These are phyloP conservation scores for Platanthera zijinensis DNA, from an alignment of 106 monocot species.

Conservation along the genomic window DNA sequence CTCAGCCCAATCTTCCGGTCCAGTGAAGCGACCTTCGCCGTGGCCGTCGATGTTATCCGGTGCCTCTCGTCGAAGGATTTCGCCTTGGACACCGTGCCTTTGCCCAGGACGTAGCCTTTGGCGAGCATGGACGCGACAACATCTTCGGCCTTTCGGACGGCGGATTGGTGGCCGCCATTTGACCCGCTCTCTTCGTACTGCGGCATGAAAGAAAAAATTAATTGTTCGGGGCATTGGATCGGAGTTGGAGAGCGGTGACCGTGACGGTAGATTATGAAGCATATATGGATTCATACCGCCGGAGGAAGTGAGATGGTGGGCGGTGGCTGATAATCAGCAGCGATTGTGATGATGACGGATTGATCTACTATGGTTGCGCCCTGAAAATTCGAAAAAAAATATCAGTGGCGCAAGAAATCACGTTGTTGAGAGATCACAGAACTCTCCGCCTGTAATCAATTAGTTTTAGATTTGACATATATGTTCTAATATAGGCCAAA, in stretches of 20 bases:
- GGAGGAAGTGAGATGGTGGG: slow-evolving; percentile 6
- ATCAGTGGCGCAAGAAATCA: background rate
- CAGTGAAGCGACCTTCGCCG: slow-evolving; percentile 33
- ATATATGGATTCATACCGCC: slow-evolving; percentile 4
- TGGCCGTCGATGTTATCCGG: slow-evolving; percentile 43
- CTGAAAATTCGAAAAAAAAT: slow-evolving; percentile 15
- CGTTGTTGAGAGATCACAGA: no score
- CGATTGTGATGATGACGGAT: slow-evolving; percentile 46
- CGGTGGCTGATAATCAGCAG: slow-evolving; percentile 43
- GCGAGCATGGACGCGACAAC: slow-evolving; percentile 56
- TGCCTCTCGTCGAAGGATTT: slow-evolving; percentile 54
- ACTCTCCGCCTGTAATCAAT: no score
- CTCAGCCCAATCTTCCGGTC: slow-evolving; percentile 53
- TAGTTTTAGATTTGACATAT: no score
- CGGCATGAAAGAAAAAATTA: background rate
- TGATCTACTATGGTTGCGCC: slow-evolving; percentile 72
- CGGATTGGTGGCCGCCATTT: slow-evolving; percentile 20
- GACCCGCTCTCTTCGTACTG: slow-evolving; percentile 20
- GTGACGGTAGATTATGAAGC: background rate
- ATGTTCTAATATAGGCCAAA: no score
- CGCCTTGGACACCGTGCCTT: slow-evolving; percentile 43
- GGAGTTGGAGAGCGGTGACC: background rate
- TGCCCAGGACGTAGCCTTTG: slow-evolving; percentile 51
- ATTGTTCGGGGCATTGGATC: background rate
- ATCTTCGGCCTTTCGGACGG: slow-evolving; percentile 53